These are phyloP conservation scores for Dictyostelium firmibasis DNA, from an alignment of 78 protist species.

Conservation along the genomic window DNA sequence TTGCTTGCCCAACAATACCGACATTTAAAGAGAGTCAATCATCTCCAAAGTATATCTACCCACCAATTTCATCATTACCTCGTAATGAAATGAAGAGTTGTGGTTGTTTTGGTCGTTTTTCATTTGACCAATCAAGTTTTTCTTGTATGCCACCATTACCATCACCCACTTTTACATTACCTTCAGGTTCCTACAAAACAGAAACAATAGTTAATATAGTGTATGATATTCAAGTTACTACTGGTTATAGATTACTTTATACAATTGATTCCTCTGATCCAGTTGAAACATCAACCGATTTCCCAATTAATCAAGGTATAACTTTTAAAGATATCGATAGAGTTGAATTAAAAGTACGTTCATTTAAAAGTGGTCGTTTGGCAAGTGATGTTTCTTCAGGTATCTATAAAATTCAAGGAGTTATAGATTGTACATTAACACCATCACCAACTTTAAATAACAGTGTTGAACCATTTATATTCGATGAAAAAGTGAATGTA, in stretches of 20 bases:
- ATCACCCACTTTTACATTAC: background rate
- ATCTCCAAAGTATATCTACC: background rate
- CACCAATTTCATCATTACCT: background rate
- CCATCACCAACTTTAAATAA: background rate
- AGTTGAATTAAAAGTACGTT: background rate
- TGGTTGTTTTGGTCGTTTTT: constrained; percentile 8
- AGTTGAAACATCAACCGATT: background rate
- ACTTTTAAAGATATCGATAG: background rate
- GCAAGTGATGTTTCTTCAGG: background rate
- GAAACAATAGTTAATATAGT: background rate
- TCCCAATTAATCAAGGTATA: background rate
- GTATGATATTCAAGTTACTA: background rate
- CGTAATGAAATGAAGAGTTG: background rate
- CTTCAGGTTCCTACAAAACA: background rate
- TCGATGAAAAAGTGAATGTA: background rate
- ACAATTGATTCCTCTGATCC: constrained; percentile 18
- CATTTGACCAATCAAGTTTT: background rate
- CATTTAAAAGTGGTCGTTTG: background rate
- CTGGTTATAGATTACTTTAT: background rate
- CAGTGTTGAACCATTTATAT: background rate
- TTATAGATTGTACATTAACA: background rate
- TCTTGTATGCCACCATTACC: constrained; percentile 27
- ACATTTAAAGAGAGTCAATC: background rate
- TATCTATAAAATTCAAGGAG: background rate
- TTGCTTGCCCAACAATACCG: background rate